These are phyloP conservation scores for Trichoderma koningiopsis DNA, from an alignment of 2,329 filamentous ascomycete genomes.

Conservation along the genomic window DNA sequence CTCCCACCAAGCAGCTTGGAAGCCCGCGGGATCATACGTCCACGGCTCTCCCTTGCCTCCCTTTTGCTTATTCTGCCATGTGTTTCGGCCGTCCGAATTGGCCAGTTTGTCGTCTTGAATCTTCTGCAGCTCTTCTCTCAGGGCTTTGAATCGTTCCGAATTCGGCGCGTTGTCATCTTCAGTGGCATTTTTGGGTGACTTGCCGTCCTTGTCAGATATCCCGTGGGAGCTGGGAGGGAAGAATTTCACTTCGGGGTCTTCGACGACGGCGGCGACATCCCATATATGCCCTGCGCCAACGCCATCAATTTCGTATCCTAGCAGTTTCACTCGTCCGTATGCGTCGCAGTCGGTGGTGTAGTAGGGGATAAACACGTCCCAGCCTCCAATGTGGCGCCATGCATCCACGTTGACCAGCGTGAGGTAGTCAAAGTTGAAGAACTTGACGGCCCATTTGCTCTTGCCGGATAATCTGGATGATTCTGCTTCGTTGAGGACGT, in stretches of 20 bases:
- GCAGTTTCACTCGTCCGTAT: slow-evolving; percentile 12
- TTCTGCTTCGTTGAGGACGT: slow-evolving; percentile 12
- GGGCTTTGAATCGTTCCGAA: slow-evolving; percentile 13
- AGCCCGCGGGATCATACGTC: slow-evolving; percentile 21
- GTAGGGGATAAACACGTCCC: slow-evolving; percentile 23
- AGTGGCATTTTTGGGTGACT: not conserved
- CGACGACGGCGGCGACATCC: slow-evolving; percentile 5
- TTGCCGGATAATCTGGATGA: not conserved
- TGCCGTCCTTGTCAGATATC: not conserved
- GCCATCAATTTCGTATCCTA: slow-evolving; percentile 7
- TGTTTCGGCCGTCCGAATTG: slow-evolving; percentile 14
- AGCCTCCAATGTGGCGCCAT: slow-evolving; percentile 17
- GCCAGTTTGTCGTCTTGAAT: slow-evolving; percentile 6
- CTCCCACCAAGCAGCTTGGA: slow-evolving; percentile 21
- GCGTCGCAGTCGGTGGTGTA: slow-evolving; percentile 22
- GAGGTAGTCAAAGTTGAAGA: slow-evolving; percentile 25
- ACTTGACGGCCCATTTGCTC: slow-evolving; percentile 20
- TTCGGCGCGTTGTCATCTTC: slow-evolving; percentile 8
- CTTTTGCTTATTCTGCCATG: slow-evolving; percentile 24
- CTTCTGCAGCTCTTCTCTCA: not conserved
- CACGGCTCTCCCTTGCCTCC: slow-evolving; percentile 22
- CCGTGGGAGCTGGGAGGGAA: not conserved
- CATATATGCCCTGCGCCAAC: slow-evolving; percentile 16
- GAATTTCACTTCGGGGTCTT: slow-evolving; percentile 15
- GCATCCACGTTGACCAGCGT: slow-evolving; percentile 15